Percentiles rank a stretch among this genome's conserved stretches.
phyloP scores from a whole-genome alignment of 495 filamentous ascomycete species.

The Tricharina praecox region DNA sequence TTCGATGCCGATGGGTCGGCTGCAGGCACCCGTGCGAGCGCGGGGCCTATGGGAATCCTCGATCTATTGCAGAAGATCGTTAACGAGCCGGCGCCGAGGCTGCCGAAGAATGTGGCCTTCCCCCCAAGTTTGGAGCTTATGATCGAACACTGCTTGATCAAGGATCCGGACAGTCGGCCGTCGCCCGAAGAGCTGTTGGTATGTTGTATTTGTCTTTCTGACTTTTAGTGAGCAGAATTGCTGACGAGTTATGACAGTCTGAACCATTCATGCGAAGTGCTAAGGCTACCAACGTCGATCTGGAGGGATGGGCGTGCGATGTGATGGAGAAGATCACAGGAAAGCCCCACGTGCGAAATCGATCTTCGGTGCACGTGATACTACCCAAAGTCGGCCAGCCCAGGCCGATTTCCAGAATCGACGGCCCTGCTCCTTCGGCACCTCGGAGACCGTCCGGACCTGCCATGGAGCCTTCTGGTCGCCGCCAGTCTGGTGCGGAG shows the following conservation, averaged over 20 bases:
- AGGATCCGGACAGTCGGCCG: constrained; percentile 69
- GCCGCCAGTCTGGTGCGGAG: background rate
- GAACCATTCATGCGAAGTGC: constrained; percentile 26
- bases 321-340: constrained; percentile 19
- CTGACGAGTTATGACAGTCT: constrained; percentile 10
- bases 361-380: constrained; percentile 17
- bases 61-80: constrained; percentile 96
- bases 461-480: background rate
- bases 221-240: too few species aligned
- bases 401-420: constrained; percentile 6
- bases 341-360: constrained; percentile 16
- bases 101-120: constrained; percentile 95
- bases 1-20: constrained; percentile 61
- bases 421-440: background rate
- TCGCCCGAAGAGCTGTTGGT: constrained; percentile 66
- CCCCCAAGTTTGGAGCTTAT: constrained; percentile 86
- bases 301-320: constrained; percentile 23
- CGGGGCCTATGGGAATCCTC: constrained; percentile 78
- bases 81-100: constrained; percentile 77
- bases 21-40: constrained; percentile 49
- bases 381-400: constrained; percentile 13
- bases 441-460: background rate
- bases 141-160: constrained; percentile 86
- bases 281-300: constrained; percentile 24
- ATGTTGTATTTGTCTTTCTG: constrained; percentile 26